These are phyloP conservation scores for Annulohypoxylon bovei DNA, from an alignment of 495 filamentous ascomycete genomes.

Conservation along the genomic window DNA sequence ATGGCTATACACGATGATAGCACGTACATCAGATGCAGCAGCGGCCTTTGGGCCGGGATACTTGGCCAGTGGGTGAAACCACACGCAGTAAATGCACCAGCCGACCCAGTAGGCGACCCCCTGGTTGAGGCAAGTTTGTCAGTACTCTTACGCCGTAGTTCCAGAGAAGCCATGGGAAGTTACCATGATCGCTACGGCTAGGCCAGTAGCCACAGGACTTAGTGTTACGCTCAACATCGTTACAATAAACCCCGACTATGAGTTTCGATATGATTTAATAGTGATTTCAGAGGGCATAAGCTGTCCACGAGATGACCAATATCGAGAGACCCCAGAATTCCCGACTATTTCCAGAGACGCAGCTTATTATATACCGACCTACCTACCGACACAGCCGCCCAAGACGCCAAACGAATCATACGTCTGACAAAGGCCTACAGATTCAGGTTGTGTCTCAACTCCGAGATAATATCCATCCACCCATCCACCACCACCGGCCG, in stretches of 20 bases:
- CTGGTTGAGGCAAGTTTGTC: slow-evolving; percentile 5
- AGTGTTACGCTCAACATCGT: not conserved
- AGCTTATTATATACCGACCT: not conserved
- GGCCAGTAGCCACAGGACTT: not conserved
- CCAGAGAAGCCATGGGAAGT: not conserved
- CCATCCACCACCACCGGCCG: not conserved
- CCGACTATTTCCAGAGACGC: not conserved
- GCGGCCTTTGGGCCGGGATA: slow-evolving; percentile 54
- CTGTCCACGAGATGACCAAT: not conserved
- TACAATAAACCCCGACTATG: not conserved
- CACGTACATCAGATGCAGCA: slow-evolving; percentile 46
- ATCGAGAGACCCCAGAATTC: not conserved
- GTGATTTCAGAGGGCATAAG: not conserved
- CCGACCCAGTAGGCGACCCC: slow-evolving; percentile 26
- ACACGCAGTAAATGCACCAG: slow-evolving; percentile 47
- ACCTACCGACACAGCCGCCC: not conserved
- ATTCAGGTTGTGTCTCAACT: not conserved
- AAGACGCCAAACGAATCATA: not conserved
- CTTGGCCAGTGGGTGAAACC: slow-evolving; percentile 52
- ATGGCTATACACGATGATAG: not conserved
- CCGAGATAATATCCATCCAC: not conserved
- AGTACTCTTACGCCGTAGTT: not conserved
- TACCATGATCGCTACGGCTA: not conserved
- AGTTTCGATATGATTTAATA: not conserved
- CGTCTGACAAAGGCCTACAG: not conserved